Evolutionary conservation across 1,284 basidiomycete genomes (phyloP).

Genomic region (Filobasidium uniguttulatum): DNA sequence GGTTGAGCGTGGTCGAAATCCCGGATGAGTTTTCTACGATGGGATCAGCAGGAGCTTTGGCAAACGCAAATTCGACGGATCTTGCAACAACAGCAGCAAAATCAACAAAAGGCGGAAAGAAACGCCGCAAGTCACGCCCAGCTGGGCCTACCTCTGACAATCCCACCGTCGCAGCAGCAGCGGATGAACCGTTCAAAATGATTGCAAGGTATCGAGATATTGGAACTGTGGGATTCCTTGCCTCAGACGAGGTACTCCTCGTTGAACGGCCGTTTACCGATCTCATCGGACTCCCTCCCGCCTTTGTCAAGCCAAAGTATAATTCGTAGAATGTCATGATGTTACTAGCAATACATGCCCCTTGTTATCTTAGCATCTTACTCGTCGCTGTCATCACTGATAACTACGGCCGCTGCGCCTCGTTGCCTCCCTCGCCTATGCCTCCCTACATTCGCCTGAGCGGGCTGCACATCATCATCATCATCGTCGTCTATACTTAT

Average conservation of each 20-base stretch:
- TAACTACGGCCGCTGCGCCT: too few relatives aligned
- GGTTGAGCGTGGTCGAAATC: conserved; percentile 2
- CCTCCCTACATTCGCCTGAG: too few relatives aligned
- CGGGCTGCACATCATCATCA: too few relatives aligned
- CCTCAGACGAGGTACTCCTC: conserved; percentile 7
- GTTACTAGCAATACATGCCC: too few relatives aligned
- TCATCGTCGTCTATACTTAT: too few relatives aligned
- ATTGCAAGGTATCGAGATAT: conserved; percentile 10
- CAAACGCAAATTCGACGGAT: too few relatives aligned
- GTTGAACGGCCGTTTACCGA: conserved; percentile 16
- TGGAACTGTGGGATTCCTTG: conserved; percentile 9
- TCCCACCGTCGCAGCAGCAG: background rate
- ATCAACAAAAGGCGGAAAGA: background rate
- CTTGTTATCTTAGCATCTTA: too few relatives aligned
- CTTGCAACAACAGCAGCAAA: background rate
- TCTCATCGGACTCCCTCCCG: conserved; percentile 14
- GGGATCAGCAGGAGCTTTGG: too few relatives aligned
- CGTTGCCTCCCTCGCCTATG: too few relatives aligned
- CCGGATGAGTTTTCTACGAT: too few relatives aligned
- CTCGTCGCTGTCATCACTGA: too few relatives aligned
- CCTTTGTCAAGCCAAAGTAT: conserved; percentile 14
- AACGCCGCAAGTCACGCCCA: background rate
- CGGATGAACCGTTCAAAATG: background rate
- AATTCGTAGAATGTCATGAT: conserved; percentile 12
- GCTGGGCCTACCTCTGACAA: background rate